Base-by-base conservation (phyloP, 768 basidiomycete genomes). In the Boletellus ananas region DNA sequence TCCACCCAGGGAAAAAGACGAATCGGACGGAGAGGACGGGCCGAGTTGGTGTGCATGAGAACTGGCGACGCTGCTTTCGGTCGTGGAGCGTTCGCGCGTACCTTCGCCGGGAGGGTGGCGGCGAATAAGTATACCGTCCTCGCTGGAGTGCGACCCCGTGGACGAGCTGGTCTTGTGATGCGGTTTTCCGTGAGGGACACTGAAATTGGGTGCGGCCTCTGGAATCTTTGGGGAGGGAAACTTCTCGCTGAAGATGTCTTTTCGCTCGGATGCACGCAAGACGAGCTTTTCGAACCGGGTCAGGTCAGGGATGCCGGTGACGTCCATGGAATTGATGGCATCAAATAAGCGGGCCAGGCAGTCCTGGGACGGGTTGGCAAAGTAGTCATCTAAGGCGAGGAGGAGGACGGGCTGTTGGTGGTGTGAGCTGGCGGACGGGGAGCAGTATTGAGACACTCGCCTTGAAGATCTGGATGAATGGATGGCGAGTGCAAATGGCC, bases 401-500 rank as follows among this genome's bases (percentile, higher is more conserved):
- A 96, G 74, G 10, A 99, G 82, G 44, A 97, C 82, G 14, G 94
- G 94, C 94, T 96, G 47, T 45, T 10, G 53, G 27, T 7, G 33
- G n/a, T 12, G 47, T 59, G 39, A 41, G 43, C 31, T n/a, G 31
- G 10, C 34, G 13, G 41, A 27, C 11, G 25, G 20, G 29, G 29
- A 37, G 20, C 7, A 43, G 21, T 11, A 46, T 18, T 29, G 41
- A 12, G 31, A 25, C 3, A 57, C 75, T 54, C 49, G 86, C 93
- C 79, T 95, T 94, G 79, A 93, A 96, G 58, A 96, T 90, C 60
- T 96, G 92, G 51, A 97, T 93, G 66, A 88, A 96, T 0, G 94
- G 92, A 69, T 94, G 87, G 31, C 86, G 83, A 1, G 92, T 94
- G 64, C 90, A 94, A 54, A 97, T 89, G 20, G 94, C 94, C 71